Conservation (phyloP, 2,329 filamentous ascomycete species). For the Trichoderma gracile region DNA sequence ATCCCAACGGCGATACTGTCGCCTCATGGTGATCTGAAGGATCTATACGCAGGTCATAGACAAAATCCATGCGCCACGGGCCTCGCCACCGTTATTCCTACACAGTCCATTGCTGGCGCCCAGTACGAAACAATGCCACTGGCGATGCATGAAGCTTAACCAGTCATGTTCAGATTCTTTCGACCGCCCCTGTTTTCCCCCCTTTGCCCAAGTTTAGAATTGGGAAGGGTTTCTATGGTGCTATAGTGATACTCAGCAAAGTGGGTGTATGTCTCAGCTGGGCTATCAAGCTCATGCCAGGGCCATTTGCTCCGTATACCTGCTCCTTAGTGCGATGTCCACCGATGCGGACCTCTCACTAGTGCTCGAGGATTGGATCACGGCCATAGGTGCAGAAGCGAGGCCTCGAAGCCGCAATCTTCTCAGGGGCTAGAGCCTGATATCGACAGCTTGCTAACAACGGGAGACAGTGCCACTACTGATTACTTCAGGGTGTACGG, state of each 20-base stretch:
- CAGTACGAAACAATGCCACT: neutral
- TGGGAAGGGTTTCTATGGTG: neutral
- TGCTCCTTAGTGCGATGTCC: neutral
- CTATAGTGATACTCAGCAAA: neutral
- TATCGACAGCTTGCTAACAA: neutral
- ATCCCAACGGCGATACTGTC: neutral
- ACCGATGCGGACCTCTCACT: neutral
- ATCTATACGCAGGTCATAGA: neutral
- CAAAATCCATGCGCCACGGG: neutral
- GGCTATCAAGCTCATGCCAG: neutral
- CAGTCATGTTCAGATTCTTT: neutral
- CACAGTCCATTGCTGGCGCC: neutral
- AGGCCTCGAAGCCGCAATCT: neutral
- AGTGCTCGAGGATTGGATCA: neutral
- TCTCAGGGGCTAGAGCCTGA: neutral
- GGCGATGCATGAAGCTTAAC: neutral
- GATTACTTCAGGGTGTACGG: conserved; percentile 3
- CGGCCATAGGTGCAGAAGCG: neutral
- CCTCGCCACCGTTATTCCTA: neutral
- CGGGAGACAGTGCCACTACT: neutral
- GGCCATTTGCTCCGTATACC: too few species aligned
- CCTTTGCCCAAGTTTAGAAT: neutral
- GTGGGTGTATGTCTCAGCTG: neutral
- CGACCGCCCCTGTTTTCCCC: neutral
- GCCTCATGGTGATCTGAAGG: neutral